Evolutionary conservation across 495 filamentous ascomycete species (phyloP).

Genomic region (Penicillium canescens): DNA sequence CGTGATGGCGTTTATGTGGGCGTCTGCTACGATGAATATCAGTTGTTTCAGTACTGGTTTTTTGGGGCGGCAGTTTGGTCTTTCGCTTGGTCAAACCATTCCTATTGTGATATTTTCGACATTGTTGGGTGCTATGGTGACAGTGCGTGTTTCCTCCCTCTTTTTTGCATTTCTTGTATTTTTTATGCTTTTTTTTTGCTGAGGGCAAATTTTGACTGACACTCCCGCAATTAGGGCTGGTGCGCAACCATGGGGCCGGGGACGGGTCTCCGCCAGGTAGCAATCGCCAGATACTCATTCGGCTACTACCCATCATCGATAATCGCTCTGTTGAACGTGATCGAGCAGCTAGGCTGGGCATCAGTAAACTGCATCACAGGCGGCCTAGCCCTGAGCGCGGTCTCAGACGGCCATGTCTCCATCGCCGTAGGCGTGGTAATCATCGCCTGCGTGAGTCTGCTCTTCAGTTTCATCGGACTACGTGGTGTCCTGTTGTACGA

Average conservation of each 20-base stretch:
- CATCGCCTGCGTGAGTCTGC: conserved; percentile 50
- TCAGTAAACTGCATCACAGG: conserved; percentile 41
- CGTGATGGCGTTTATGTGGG: conserved; percentile 55
- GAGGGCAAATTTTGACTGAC: conserved; percentile 3
- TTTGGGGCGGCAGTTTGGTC: conserved; percentile 36
- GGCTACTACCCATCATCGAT: conserved; percentile 34
- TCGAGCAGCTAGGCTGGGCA: conserved; percentile 35
- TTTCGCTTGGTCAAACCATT: conserved; percentile 35
- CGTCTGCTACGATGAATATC: conserved; percentile 54
- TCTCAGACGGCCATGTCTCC: conserved; percentile 35
- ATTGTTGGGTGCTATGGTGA: conserved; percentile 40
- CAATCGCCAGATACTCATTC: conserved; percentile 57
- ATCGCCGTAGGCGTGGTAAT: conserved; percentile 47
- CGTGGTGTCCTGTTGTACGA: conserved; percentile 59
- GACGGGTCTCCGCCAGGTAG: conserved; percentile 76
- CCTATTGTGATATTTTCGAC: conserved; percentile 37
- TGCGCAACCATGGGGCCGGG: conserved; percentile 68
- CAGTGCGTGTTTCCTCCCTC: conserved; percentile 34
- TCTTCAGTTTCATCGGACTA: conserved; percentile 61
- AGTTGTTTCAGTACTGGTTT: conserved; percentile 49
- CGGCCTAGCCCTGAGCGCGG: conserved; percentile 35
- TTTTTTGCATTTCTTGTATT: background rate
- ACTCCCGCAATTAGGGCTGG: conserved; percentile 20
- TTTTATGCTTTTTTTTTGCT: background rate
- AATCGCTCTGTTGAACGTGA: conserved; percentile 31